These are phyloP conservation scores for Funneliformis caledonium DNA, from an alignment of 371 early-diverging fungal species.

Conservation along the genomic window DNA sequence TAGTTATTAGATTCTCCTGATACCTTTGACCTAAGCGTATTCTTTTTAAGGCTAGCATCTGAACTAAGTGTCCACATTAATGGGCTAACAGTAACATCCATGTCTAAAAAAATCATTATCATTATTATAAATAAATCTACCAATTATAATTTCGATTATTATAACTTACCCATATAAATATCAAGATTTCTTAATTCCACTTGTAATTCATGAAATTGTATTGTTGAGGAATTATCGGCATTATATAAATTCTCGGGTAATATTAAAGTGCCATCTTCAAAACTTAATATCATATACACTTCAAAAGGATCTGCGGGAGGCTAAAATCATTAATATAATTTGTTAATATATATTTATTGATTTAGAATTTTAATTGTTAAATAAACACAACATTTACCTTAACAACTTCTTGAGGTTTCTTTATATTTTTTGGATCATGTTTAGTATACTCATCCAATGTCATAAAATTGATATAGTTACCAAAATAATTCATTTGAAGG, in stretches of 20 bases:
- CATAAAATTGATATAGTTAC: constrained; percentile 67
- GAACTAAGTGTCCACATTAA: constrained; percentile 52
- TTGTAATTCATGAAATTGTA: constrained; percentile 69
- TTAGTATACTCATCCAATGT: constrained; percentile 76
- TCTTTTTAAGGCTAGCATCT: constrained; percentile 42
- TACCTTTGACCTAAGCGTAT: constrained; percentile 49
- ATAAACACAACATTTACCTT: neutral
- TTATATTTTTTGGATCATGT: constrained; percentile 47
- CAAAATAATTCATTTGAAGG: constrained; percentile 80
- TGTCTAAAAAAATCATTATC: constrained; percentile 49
- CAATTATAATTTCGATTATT: neutral
- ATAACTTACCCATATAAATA: constrained; percentile 63
- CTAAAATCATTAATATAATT: constrained; percentile 42
- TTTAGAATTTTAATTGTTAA: neutral
- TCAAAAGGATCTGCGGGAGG: constrained; percentile 68
- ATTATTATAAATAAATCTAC: neutral
- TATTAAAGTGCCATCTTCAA: constrained; percentile 63
- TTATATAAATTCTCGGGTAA: constrained; percentile 80
- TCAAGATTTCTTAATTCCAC: constrained; percentile 70
- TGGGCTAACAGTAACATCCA: constrained; percentile 68
- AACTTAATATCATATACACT: constrained; percentile 58
- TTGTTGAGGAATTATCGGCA: constrained; percentile 60
- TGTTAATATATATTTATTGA: neutral
- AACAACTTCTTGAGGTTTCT: constrained; percentile 50
- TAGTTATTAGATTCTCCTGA: constrained; percentile 55